These are phyloP conservation scores for Sporothrix brasiliensis DNA, from an alignment of 2,329 filamentous ascomycete species.

Conservation along the genomic window DNA sequence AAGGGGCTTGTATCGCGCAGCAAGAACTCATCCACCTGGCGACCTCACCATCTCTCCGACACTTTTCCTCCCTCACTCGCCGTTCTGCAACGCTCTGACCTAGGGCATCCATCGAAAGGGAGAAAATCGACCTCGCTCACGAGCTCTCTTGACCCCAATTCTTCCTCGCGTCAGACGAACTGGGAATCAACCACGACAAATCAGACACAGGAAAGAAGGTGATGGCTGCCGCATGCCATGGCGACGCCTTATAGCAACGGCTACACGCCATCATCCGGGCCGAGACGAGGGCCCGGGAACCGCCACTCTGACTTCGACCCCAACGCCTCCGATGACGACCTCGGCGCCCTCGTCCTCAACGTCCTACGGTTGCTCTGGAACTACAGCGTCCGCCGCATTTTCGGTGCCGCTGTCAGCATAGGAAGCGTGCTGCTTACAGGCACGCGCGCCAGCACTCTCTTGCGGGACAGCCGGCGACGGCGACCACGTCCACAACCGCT, in stretches of 20 bases:
- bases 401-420: slow-evolving; percentile 5
- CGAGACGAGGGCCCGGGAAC: not conserved
- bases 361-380: slow-evolving; percentile 44
- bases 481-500: slow-evolving; percentile 36
- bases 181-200: not conserved
- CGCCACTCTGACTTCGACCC: slow-evolving; percentile 19
- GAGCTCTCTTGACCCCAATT: not conserved
- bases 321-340: slow-evolving; percentile 42
- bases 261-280: slow-evolving; percentile 26
- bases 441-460: slow-evolving; percentile 28
- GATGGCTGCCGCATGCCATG: slow-evolving; percentile 43
- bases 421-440: slow-evolving; percentile 30
- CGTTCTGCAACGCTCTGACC: not conserved
- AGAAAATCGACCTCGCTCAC: not conserved
- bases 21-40: not conserved
- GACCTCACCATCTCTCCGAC: not conserved
- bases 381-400: slow-evolving; percentile 11
- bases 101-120: not conserved
- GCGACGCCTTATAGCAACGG: slow-evolving; percentile 48
- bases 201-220: slow-evolving; percentile 17
- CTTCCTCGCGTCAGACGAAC: not conserved
- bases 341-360: slow-evolving; percentile 40
- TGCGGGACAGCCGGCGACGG: slow-evolving; percentile 30
- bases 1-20: slow-evolving; percentile 1
- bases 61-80: not conserved